Evolutionary conservation across 2,329 filamentous ascomycete genomes (phyloP).

Genomic region (Penicillium sp.): DNA sequence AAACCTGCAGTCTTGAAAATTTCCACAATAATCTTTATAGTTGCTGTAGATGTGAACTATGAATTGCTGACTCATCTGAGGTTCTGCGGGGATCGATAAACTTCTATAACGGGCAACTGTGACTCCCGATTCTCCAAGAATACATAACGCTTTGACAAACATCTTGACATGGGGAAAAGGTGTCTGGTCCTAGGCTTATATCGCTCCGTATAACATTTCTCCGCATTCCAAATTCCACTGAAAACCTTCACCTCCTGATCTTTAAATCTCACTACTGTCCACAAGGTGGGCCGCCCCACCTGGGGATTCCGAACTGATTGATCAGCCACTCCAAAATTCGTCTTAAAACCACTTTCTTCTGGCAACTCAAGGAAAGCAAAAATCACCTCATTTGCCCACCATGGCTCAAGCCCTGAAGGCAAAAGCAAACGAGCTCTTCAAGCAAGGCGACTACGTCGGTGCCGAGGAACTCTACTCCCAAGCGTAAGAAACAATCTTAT

Average conservation of each 20-base stretch:
- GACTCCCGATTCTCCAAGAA: neutral
- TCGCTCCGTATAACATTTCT: neutral
- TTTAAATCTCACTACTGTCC: neutral
- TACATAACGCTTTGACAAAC: too few species aligned
- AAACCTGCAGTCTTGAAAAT: conserved; percentile 4
- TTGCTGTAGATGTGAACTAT: neutral
- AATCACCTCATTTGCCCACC: neutral
- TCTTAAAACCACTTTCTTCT: neutral
- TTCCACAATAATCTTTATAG: neutral
- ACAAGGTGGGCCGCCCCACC: conserved; percentile 22
- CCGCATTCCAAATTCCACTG: neutral
- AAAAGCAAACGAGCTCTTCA: conserved; percentile 48
- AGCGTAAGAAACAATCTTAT: conserved; percentile 36
- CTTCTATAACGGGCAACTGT: conserved; percentile 27
- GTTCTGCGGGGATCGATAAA: conserved; percentile 37
- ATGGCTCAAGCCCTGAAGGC: conserved; percentile 44
- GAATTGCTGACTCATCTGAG: conserved; percentile 24
- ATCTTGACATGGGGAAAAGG: neutral
- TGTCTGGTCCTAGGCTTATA: too few species aligned
- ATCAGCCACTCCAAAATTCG: conserved; percentile 14
- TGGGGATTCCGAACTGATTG: conserved; percentile 15
- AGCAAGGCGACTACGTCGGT: conserved; percentile 44
- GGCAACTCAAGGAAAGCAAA: neutral
- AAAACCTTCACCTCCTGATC: conserved; percentile 1
- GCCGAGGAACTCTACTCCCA: conserved; percentile 49